Base-by-base conservation (phyloP, 768 basidiomycete species). In the Dentipellis fragilis region DNA sequence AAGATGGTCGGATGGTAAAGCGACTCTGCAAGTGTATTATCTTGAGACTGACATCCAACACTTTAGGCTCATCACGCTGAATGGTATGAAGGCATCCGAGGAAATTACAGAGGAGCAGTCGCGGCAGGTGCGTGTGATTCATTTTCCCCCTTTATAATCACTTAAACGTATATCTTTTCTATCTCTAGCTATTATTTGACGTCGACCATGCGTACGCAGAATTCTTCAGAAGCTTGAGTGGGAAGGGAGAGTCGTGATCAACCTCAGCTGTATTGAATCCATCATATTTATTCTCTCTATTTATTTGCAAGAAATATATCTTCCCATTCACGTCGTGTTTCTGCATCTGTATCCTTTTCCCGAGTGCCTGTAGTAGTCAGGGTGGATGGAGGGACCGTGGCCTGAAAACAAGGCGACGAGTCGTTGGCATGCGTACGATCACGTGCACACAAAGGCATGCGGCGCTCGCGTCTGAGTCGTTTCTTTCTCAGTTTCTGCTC, bases 101-200 rank as follows among this genome's bases (percentile, higher is more conserved):
- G 93, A 96, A 69, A 85, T 98, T 34, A 85, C 87, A 0, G 95
- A 98, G 58, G 95, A 98, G 58, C 93, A 99, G 64, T 86, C 90
- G 2, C 74, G 96, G 57, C 93, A 97, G 79, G 92, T 88, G 55
- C 47, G 75, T 68, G 48, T 5, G n/a, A 10, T 1, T 29, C 17
- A 1, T 53, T 10, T 7, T 21, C 8, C 9, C 9, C 14, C 3
- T 17, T 8, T 51, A 37, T 2, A 11, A 35, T 19, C 7, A 34
- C 29, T n/a, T 10, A 10, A 11, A 23, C 2, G 22, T 45, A 19
- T 4, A 0, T 29, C 6, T 6, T 29, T 29, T 29, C 23, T 35
- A 39, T 34, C 17, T 35, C 40, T 56, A 96, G 90, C 76, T 98
- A 58, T 75, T 91, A n/a, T 98, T 97, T 65, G 95, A 98, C 64